Base-by-base conservation (phyloP, 495 filamentous ascomycete species). In the Penicillium cosmopolitanum region DNA sequence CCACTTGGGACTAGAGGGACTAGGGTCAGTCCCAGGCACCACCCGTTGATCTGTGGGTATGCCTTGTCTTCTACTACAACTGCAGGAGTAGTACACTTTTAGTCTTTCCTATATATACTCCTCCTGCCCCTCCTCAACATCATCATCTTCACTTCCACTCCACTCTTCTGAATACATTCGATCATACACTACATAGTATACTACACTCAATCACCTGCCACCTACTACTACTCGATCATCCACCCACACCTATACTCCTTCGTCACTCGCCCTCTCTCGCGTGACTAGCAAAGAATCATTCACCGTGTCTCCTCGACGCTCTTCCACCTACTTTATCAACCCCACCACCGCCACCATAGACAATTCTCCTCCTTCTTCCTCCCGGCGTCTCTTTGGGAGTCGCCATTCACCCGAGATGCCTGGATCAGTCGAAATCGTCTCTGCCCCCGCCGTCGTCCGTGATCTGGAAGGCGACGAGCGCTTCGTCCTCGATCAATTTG, bases 391-490 rank as follows among this genome's bases (percentile, higher is more conserved):
- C 16, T 53, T 55, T 36, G 43, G 58, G 46, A 42, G 63, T 12
- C 68, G 71, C 51, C 72, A 70, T 21, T 61, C 70, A 43, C 47
- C 56, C 58, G 75, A 60, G 13, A 79, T 79, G 76, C 74, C 76
- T 38, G 66, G 61, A 21, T 60, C 66, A 7, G 52, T 67, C 23
- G 63, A 64, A n/a, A 60, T 61, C 16, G 47, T 51, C 50, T 66
- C 73, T 40, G 70, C 72, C 43, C 62, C 72, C 52, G 56, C 66
- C 47, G 66, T 72, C 33, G 70, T 76, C 54, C 80, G 81, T 28
- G 70, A 78, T 10, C 75, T 80, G 44, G 58, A 66, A 44, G 76
- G 66, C 55, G 77, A 82, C 51, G 81, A 84, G 64, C 61, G 57
- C 28, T 54, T 64, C 4, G 68, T 71, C 21, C 44, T 65, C 6